A percentile compares a stretch with the other conserved stretches of the same genome.
These are phyloP conservation scores for Hemileia vastatrix DNA, from an alignment of 1,284 basidiomycete species.

Conservation along the genomic window DNA sequence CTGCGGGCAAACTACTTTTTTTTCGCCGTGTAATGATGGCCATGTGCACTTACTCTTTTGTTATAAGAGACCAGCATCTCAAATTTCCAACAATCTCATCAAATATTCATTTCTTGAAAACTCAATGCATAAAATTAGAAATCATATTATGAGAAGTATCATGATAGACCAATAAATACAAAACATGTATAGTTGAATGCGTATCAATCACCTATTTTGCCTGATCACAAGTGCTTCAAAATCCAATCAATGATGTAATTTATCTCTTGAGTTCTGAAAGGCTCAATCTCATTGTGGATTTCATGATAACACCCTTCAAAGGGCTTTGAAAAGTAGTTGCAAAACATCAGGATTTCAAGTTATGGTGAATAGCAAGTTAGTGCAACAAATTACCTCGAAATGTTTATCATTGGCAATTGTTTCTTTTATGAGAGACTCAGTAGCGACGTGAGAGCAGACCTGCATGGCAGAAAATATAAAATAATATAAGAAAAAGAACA, in stretches of 20 bases:
- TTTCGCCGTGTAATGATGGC: too few relatives aligned
- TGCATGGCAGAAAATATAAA: neutral
- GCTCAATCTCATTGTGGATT: conserved; percentile 37
- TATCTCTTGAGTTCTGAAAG: conserved; percentile 29
- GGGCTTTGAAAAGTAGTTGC: conserved; percentile 19
- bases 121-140: too few relatives aligned
- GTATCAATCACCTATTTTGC: too few relatives aligned
- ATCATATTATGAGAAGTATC: too few relatives aligned
- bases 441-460: conserved; percentile 12
- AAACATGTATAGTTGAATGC: too few relatives aligned
- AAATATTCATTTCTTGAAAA: too few relatives aligned
- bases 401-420: conserved; percentile 31
- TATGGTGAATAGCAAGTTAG: conserved; percentile 26
- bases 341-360: neutral
- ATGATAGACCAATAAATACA: too few relatives aligned
- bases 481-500: neutral
- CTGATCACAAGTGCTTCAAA: too few relatives aligned
- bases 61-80: too few relatives aligned
- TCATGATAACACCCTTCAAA: conserved; percentile 41
- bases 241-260: conserved; percentile 15
- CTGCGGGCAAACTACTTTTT: too few relatives aligned
- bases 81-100: too few relatives aligned
- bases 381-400: conserved; percentile 26
- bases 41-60: too few relatives aligned
- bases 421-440: conserved; percentile 25